Evolutionary conservation across 2,329 filamentous ascomycete species (phyloP).

Genomic region (Leptographium galeiforme): DNA sequence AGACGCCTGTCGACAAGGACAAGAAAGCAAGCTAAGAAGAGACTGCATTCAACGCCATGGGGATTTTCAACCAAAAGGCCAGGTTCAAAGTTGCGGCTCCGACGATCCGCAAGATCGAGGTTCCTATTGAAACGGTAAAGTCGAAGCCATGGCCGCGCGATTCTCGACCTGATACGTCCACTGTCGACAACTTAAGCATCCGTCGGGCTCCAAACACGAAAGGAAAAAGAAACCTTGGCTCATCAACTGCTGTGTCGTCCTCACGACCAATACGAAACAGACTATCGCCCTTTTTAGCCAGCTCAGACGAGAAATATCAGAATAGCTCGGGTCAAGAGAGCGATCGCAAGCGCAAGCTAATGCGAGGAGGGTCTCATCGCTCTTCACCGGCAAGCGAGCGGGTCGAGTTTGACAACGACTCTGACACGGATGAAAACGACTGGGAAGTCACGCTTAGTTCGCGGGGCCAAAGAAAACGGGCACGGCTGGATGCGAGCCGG

Average conservation of each 20-base stretch:
- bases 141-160: slow-evolving; percentile 20
- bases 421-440: slow-evolving; percentile 35
- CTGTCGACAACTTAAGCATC: slow-evolving; percentile 18
- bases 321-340: background rate
- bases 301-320: slow-evolving; percentile 16
- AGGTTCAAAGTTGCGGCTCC: slow-evolving; percentile 39
- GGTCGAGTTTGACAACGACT: slow-evolving; percentile 34
- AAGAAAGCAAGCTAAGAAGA: background rate
- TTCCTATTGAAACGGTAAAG: slow-evolving; percentile 28
- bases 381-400: slow-evolving; percentile 35
- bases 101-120: slow-evolving; percentile 38
- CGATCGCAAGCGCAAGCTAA: slow-evolving; percentile 35
- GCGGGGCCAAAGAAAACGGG: slow-evolving; percentile 33
- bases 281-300: slow-evolving; percentile 21
- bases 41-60: slow-evolving; percentile 16
- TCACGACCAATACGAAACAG: slow-evolving; percentile 11
- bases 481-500: slow-evolving; percentile 2
- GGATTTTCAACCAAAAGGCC: slow-evolving; percentile 27
- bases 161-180: background rate
- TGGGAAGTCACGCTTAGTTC: slow-evolving; percentile 32
- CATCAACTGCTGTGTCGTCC: slow-evolving; percentile 13
- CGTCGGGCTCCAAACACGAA: slow-evolving; percentile 20
- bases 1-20: background rate
- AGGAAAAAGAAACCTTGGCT: slow-evolving; percentile 16
- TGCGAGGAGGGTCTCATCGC: slow-evolving; percentile 15